These are phyloP conservation scores for Colletotrichum sidae DNA, from an alignment of 2,329 filamentous ascomycete species.

Conservation along the genomic window DNA sequence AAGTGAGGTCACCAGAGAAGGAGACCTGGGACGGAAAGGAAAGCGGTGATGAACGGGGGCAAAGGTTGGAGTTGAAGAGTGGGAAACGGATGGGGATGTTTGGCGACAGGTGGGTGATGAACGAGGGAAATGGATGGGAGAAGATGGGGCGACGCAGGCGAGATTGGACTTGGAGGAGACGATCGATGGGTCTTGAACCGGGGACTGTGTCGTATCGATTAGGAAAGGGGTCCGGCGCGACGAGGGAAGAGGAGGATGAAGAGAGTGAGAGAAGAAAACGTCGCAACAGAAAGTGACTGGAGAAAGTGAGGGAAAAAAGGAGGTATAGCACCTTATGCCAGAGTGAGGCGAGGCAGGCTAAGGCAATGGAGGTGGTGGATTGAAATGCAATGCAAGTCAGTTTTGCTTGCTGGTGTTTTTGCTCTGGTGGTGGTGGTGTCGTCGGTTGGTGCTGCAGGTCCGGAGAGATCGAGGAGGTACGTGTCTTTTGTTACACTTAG, in stretches of 20 bases:
- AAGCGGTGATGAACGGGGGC: slow-evolving; percentile 6
- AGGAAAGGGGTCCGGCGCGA: neutral
- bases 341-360: neutral
- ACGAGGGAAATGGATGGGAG: neutral
- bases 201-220: slow-evolving; percentile 13
- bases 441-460: too few species aligned
- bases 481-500: too few species aligned
- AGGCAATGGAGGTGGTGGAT: neutral
- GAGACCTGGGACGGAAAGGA: neutral
- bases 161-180: slow-evolving; percentile 27
- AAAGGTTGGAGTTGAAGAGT: slow-evolving; percentile 5
- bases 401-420: too few species aligned
- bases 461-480: too few species aligned
- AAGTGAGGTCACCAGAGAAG: slow-evolving; percentile 22
- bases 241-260: neutral
- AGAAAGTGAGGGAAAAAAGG: neutral
- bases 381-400: neutral
- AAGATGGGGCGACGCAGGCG: slow-evolving; percentile 26
- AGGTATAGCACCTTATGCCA: neutral
- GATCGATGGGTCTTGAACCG: slow-evolving; percentile 29
- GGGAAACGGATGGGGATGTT: neutral
- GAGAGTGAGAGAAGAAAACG: too few species aligned
- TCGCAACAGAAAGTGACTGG: too few species aligned
- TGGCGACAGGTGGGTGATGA: neutral
- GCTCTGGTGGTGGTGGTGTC: too few species aligned